Evolutionary conservation across 208 protist species (phyloP), one percentile per base, ranked within the genome.

Genomic region (Porcisia hertigi): DNA sequence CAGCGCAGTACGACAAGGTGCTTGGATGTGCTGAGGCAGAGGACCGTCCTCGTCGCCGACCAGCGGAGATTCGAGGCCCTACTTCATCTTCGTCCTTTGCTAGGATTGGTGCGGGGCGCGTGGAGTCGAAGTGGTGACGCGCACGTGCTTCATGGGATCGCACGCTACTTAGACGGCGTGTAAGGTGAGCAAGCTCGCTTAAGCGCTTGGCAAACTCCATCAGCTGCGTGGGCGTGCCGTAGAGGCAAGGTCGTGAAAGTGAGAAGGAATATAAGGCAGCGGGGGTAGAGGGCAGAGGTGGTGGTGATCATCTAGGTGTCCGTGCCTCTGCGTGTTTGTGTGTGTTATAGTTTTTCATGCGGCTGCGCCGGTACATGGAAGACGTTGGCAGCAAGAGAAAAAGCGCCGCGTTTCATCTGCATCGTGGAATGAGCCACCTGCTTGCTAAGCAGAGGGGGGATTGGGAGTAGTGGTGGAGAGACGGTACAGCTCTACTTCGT

Each of bases 171-270:
- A 82, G 53, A 2, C 77, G 77, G 11, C 66, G 77, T 16, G 59
- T 47, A 16, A 82, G 72, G 20, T 77, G 72, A 7, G 72, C 45
- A 34, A 82, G 54, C 2, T 82, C 72, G 43, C 77, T 62, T 39
- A 82, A 74, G 65, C 72, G 77, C 43, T 57, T 75, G 8, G 72
- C 57, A 55, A 82, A 77, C 53, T 82, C 77, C 77, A 82, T 82
- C 25, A 8, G 25, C 3, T 30, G 49, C 36, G 16, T 11, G 69
- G 30, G 53, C 25, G 52, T 59, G 69, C 69, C 16, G 49, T 23
- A 11, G 23, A 47, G 34, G 34, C 18, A 47, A 47, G 16, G 20
- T 3, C 43, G 34, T 69, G 43, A 18, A n/a, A 55, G 25, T 34
- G 25, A 41, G 18, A 14, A 71, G 5, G 30, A 16, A n/a, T 9